These are phyloP conservation scores for Cryptococcus depauperatus DNA, from an alignment of 1,284 basidiomycete species.

Conservation along the genomic window DNA sequence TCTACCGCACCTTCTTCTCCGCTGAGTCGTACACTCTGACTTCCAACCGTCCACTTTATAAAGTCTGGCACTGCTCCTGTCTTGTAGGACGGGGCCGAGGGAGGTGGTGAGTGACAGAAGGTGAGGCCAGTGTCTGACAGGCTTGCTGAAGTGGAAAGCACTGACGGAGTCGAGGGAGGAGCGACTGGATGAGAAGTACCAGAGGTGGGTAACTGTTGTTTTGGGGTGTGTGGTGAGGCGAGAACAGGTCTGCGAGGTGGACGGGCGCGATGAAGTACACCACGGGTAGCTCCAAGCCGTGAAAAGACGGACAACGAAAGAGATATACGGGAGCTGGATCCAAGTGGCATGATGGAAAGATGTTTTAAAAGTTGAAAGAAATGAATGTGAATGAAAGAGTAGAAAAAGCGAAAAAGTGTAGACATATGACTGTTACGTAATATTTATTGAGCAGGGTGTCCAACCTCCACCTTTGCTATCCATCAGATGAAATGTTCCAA, in stretches of 20 bases:
- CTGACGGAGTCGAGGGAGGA: conserved; percentile 7
- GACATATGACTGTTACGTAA: no score
- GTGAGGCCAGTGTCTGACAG: conserved; percentile 23
- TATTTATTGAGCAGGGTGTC: no score
- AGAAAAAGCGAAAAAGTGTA: no score
- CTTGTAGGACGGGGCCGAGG: conserved; percentile 36
- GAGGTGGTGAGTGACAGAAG: conserved; percentile 39
- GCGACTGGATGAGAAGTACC: conserved; percentile 34
- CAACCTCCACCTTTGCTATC: no score
- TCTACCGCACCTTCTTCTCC: conserved; percentile 29
- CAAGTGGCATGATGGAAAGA: conserved; percentile 11
- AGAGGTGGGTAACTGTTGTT: conserved; percentile 25
- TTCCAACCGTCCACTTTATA: conserved; percentile 31
- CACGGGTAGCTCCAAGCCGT: conserved; percentile 11
- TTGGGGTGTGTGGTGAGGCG: conserved; percentile 25
- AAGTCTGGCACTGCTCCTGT: conserved; percentile 32
- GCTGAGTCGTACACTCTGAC: conserved; percentile 19
- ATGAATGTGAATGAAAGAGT: not conserved
- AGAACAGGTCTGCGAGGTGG: conserved; percentile 32
- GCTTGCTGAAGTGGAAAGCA: conserved; percentile 7
- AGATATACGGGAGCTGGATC: conserved; percentile 16
- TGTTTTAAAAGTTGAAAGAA: not conserved
- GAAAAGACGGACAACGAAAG: conserved; percentile 5
- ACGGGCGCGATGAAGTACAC: conserved; percentile 35
- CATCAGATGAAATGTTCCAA: no score